A percentile compares a stretch with the other conserved stretches of the same genome.
Conservation (phyloP, 768 basidiomycete species). For the Tulasnella sp. region DNA sequence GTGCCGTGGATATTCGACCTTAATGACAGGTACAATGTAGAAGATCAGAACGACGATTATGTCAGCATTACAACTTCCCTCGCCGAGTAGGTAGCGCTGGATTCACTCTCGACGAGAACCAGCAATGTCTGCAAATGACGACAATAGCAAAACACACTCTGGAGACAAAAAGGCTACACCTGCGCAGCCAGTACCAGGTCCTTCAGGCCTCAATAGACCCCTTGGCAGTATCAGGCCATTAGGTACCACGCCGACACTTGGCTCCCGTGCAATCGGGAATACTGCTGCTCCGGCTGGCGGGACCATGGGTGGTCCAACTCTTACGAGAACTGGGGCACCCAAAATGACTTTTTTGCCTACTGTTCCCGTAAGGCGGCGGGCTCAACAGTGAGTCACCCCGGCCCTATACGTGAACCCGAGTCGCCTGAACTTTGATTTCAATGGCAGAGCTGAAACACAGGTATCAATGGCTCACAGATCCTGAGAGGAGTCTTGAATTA, state of each 20-base stretch:
- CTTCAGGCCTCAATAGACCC: not conserved
- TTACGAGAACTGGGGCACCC: conserved; percentile 6
- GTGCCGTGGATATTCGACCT: no score
- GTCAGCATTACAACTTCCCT: not conserved
- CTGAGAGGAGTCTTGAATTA: not conserved
- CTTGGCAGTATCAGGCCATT: not conserved
- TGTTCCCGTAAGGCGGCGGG: conserved; percentile 9
- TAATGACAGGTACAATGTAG: not conserved
- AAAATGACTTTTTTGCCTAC: conserved; percentile 16
- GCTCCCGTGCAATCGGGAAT: conserved; percentile 16
- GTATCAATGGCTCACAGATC: not conserved
- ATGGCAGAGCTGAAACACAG: not conserved
- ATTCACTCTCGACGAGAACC: not conserved
- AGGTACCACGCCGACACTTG: not conserved
- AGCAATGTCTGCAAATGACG: not conserved
- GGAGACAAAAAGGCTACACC: not conserved
- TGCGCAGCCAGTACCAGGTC: not conserved
- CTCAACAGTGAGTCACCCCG: conserved; percentile 7
- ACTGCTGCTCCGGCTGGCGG: not conserved
- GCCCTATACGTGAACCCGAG: not conserved
- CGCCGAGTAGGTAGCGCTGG: not conserved
- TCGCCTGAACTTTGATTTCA: not conserved
- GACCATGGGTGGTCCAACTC: not conserved
- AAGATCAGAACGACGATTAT: not conserved
- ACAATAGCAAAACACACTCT: not conserved